These are phyloP conservation scores for Neurospora discreta DNA, from an alignment of 495 filamentous ascomycete genomes.

Conservation along the genomic window DNA sequence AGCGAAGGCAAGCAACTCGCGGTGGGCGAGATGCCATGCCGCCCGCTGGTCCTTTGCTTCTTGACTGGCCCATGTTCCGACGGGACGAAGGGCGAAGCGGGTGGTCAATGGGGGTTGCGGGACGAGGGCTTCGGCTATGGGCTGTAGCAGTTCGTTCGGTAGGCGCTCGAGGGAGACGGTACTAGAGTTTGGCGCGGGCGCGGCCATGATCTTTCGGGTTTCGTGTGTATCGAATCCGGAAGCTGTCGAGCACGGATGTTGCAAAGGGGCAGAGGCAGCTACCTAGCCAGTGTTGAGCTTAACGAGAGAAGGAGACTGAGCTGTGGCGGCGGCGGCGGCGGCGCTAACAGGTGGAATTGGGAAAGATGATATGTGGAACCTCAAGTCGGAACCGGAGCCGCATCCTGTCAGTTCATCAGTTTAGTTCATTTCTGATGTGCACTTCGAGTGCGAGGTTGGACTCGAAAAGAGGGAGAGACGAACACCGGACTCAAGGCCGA, in stretches of 20 bases:
- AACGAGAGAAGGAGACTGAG: neutral
- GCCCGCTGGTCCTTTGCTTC: constrained; percentile 21
- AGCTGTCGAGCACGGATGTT: neutral
- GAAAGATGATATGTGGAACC: neutral
- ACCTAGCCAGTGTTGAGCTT: neutral
- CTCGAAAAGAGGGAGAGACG: neutral
- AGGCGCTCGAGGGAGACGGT: constrained; percentile 13
- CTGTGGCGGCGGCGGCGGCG: neutral
- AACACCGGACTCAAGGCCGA: neutral
- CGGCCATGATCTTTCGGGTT: neutral
- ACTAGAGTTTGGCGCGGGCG: neutral
- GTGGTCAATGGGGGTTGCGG: constrained; percentile 17
- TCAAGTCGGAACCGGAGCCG: neutral
- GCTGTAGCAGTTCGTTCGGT: constrained; percentile 19
- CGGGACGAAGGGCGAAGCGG: constrained; percentile 18
- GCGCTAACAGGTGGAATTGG: neutral
- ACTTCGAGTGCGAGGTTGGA: neutral
- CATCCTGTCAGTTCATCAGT: neutral
- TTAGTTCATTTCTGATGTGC: neutral
- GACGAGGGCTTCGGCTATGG: constrained; percentile 18
- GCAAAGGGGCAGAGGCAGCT: neutral
- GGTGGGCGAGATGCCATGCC: constrained; percentile 15
- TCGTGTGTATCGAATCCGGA: neutral
- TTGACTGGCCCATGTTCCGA: constrained; percentile 23
- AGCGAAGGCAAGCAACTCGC: constrained; percentile 15